Evolutionary conservation across 768 basidiomycete genomes (phyloP).

Genomic region (Lyophyllum atratum): DNA sequence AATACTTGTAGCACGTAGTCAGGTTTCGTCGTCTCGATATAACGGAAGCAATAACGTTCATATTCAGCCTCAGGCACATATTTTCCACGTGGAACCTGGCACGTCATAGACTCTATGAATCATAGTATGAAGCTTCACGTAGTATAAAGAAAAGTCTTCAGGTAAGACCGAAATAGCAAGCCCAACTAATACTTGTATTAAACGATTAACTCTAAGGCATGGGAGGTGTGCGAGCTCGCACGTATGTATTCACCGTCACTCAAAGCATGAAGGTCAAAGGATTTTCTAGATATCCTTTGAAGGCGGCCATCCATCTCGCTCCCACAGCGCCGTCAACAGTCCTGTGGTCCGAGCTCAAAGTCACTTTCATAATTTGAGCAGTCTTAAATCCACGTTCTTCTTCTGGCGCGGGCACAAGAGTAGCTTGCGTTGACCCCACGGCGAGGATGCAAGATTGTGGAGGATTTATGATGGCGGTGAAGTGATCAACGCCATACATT

Average conservation of each 20-base stretch:
- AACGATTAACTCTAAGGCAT: constrained; percentile 13
- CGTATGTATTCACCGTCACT: constrained; percentile 22
- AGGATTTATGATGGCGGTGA: constrained; percentile 99
- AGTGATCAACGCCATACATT: constrained; percentile 94
- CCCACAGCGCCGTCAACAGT: constrained; percentile 96
- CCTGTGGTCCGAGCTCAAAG: constrained; percentile 93
- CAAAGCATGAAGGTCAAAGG: constrained; percentile 96
- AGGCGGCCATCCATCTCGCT: constrained; percentile 88
- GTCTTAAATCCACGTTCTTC: constrained; percentile 96
- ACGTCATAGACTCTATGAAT: no score
- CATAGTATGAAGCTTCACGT: no score
- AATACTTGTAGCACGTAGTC: neutral
- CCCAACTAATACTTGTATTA: constrained; percentile 8
- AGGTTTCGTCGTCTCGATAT: neutral
- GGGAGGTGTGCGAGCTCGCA: neutral
- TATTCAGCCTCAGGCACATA: neutral
- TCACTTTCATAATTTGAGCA: constrained; percentile 91
- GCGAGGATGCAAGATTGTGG: constrained; percentile 99
- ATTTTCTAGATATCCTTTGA: constrained; percentile 97
- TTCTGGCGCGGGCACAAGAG: constrained; percentile 82
- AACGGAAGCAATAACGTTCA: neutral
- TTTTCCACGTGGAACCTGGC: no score
- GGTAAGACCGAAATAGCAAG: neutral
- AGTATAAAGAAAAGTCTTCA: no score
- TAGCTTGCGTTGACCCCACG: constrained; percentile 85